Base-by-base conservation (phyloP, 2,329 filamentous ascomycete genomes). In the Basipetospora chlamydospora region DNA sequence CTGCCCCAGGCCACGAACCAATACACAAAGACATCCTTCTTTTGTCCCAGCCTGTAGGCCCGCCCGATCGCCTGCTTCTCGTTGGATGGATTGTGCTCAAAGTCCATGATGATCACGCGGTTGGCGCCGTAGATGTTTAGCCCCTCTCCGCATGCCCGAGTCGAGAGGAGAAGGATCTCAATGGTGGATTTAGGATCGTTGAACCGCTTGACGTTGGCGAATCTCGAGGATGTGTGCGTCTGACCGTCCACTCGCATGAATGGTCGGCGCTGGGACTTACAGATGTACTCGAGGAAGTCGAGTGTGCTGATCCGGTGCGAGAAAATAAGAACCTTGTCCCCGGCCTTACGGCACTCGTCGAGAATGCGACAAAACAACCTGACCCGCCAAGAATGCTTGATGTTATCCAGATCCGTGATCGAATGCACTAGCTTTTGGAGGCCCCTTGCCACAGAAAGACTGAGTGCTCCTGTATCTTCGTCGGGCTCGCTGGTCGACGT, bases 61-160 rank as follows among this genome's bases (percentile, higher is more conserved):
- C 87, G 71, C 2, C 85, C 87, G 35, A 94, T 73, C 2, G 87
- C 87, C 56, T 95, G 87, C 47, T 86, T 78, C 53, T 94, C 87
- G 50, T 77, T 67, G 5, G 76, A 69, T 0, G 87, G 87, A 43
- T 87, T 90, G 58, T 77, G 94, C 42, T 68, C 66, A 49, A 80
- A 84, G 51, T 95, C 87, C 39, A 92, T 80, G 15, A 95, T 79
- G 15, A 95, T 70, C 1, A 94, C 82, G 15, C 87, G 73, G 51
- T 86, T 94, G 1, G 87, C 87, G 1, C 80, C 77, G 28, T 73
- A 72, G 10, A 95, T 79, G 42, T 95, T 95, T 34, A 94, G 63
- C 0, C 87, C 87, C 2, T 86, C 60, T 0, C 85, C 84, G 16
- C 86, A 87, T 7, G 87, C 84, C 41, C 57, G 75, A 1, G 85